These are phyloP conservation scores for Hyparrhenia diplandra DNA, from an alignment of 176 grass and related monocot genomes.

Conservation along the genomic window DNA sequence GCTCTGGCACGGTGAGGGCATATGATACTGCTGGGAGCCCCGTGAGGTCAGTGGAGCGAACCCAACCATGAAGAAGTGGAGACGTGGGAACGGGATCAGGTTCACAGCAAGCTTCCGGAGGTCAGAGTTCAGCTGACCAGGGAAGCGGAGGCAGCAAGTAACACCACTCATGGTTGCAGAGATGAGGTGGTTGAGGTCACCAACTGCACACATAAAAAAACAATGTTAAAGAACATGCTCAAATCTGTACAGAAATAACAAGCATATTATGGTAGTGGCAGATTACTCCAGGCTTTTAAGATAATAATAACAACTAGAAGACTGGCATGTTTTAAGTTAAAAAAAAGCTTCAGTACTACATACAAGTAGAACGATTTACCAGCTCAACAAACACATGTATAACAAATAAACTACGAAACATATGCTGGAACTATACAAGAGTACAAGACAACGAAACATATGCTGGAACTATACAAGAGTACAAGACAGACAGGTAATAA, in stretches of 20 bases:
- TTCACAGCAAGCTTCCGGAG: conserved; percentile 79
- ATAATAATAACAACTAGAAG: not conserved
- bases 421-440: not conserved
- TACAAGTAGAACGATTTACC: not conserved
- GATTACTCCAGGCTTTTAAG: not conserved
- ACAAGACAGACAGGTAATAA: not conserved
- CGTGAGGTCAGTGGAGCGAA: conserved; percentile 84
- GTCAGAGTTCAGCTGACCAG: conserved; percentile 67
- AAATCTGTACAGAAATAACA: not conserved
- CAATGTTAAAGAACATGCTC: not conserved
- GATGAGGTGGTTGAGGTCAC: conserved; percentile 87
- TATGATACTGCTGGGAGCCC: conserved; percentile 83
- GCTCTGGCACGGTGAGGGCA: conserved; percentile 78
- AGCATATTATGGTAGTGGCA: not conserved
- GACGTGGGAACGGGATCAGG: conserved; percentile 74
- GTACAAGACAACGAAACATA: not conserved
- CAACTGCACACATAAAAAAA: conserved; percentile 41
- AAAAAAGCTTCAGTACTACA: not conserved
- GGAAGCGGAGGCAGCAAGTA: conserved; percentile 80
- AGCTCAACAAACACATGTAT: not conserved
- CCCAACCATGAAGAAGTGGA: conserved; percentile 94
- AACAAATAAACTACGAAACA: not conserved
- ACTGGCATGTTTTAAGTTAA: not conserved
- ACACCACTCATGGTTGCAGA: conserved; percentile 93
- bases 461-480: not conserved